Evolutionary conservation across 768 basidiomycete species (phyloP).

Genomic region (Lactifluus hygrophoroides): DNA sequence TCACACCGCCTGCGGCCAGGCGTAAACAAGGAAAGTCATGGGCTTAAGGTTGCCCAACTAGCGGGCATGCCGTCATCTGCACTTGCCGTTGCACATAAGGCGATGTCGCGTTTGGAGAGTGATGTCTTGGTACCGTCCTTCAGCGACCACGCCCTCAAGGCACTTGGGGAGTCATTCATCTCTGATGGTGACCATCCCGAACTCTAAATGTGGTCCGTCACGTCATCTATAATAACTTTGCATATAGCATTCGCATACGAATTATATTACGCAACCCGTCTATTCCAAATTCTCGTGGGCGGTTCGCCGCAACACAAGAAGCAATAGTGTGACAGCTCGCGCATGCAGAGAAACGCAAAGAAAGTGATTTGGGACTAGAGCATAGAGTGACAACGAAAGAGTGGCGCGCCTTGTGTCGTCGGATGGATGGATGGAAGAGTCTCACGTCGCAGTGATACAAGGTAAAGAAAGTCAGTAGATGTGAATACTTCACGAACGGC

Average conservation of each 20-base stretch:
- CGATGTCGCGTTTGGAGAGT: constrained; percentile 36
- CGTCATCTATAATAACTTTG: background rate
- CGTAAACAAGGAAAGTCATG: constrained; percentile 86
- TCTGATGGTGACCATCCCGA: background rate
- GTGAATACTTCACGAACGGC: background rate
- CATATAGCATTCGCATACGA: background rate
- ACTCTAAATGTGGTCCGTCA: background rate
- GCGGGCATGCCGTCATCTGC: constrained; percentile 71
- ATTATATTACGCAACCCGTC: background rate
- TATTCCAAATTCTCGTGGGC: background rate
- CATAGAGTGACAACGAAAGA: background rate
- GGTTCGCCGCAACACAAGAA: too few species aligned
- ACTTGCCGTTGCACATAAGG: constrained; percentile 50
- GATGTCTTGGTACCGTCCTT: constrained; percentile 1
- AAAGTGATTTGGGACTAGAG: background rate
- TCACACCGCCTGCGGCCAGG: constrained; percentile 75
- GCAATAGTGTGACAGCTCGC: too few species aligned
- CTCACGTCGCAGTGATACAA: background rate
- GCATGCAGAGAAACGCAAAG: too few species aligned
- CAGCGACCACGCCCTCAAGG: background rate
- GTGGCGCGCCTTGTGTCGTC: background rate
- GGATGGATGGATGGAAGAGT: background rate
- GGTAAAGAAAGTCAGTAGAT: background rate
- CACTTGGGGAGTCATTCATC: constrained; percentile 17
- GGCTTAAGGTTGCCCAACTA: constrained; percentile 78